These are phyloP conservation scores for Magnolia sinica DNA, from an alignment of 164 flowering plant genomes.

Conservation along the genomic window DNA sequence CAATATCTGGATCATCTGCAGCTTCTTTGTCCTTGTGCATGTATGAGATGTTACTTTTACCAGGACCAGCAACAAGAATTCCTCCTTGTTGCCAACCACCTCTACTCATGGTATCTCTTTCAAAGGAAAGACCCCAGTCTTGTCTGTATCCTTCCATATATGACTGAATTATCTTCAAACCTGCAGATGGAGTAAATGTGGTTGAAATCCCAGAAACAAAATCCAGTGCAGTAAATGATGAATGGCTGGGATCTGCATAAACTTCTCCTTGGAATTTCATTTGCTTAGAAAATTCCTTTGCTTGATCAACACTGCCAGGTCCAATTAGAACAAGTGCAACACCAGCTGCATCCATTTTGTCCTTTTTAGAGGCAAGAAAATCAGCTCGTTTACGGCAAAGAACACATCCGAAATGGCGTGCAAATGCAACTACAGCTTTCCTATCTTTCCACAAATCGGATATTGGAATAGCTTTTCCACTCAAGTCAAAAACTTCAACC, in stretches of 20 bases:
- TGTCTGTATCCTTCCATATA: slow-evolving; percentile 96
- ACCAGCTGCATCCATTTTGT: slow-evolving; percentile 77
- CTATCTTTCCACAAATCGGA: slow-evolving; percentile 92
- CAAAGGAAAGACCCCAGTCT: slow-evolving; percentile 89
- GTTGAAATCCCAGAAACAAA: slow-evolving; percentile 79
- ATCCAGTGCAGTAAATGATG: slow-evolving; percentile 67
- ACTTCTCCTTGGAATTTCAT: slow-evolving; percentile 93
- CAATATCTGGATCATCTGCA: slow-evolving; percentile 86
- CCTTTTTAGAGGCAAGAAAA: slow-evolving; percentile 85
- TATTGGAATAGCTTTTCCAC: slow-evolving; percentile 59
- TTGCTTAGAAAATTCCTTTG: slow-evolving; percentile 68
- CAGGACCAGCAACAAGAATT: slow-evolving; percentile 93
- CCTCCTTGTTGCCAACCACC: slow-evolving; percentile 99
- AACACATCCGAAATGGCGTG: slow-evolving; percentile 98
- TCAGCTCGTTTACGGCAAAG: slow-evolving; percentile 89
- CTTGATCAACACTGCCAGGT: slow-evolving; percentile 93
- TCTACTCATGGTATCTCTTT: slow-evolving; percentile 60
- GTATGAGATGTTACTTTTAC: slow-evolving; percentile 74
- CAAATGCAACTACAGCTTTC: slow-evolving; percentile 89
- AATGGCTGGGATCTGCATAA: slow-evolving; percentile 86
- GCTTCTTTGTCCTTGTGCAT: slow-evolving; percentile 95
- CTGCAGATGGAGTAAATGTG: slow-evolving; percentile 90
- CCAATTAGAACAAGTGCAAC: slow-evolving; percentile 87
- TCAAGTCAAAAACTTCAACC: slow-evolving; percentile 65
- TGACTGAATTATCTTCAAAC: slow-evolving; percentile 74